Evolutionary conservation across 352 stramenopile species (phyloP), one percentile per base, ranked within the genome.

Genomic region (Globisporangium carolinianum): DNA sequence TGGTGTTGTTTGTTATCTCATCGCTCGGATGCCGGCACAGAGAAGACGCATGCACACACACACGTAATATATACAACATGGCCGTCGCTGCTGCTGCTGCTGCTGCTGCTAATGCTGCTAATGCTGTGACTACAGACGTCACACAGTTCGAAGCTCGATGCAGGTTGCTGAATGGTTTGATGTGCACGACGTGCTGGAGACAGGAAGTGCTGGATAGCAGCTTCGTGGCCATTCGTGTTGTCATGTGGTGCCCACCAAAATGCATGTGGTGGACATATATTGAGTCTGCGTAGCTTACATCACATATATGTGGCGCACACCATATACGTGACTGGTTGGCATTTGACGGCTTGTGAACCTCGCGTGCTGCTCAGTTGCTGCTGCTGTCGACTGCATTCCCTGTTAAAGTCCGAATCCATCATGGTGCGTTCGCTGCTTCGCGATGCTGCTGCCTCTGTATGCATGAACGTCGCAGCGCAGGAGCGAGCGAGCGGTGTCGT

Each of bases 371-470:
- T 43, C 11, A 14, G 39, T 43, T 3, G 50, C 32, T 61, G 57
- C 53, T 61, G 53, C 60, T 52, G 51, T 15, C 12, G 6, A 6
- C 37, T 38, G 63, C 79, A 89, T 85, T 86, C 74, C 76, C 74
- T 79, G 77, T 89, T 79, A 69, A 81, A 89, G 79, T 87, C 75
- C 76, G 79, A 89, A 87, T 89, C 79, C 76, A 87, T 89, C 79
- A 89, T 89, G 79, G 79, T 89, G 69, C 68, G 79, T 86, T n/a
- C 38, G 38, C 38, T 43, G 46, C 17, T 32, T 15, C 17, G 36
- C 45, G 32, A 10, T n/a, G 37, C 43, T 43, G 35, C 32, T 5
- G 35, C 3, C 5, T 54, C 3, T 37, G 43, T 12, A 17, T 47
- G 43, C 15, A 35, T 17, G 2, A 17, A 10, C 45, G 17, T 12